Evolutionary conservation across 2,329 filamentous ascomycete genomes (phyloP), one percentile per base, ranked within the genome.

Genomic region (Drechslerella coelobrocha): DNA sequence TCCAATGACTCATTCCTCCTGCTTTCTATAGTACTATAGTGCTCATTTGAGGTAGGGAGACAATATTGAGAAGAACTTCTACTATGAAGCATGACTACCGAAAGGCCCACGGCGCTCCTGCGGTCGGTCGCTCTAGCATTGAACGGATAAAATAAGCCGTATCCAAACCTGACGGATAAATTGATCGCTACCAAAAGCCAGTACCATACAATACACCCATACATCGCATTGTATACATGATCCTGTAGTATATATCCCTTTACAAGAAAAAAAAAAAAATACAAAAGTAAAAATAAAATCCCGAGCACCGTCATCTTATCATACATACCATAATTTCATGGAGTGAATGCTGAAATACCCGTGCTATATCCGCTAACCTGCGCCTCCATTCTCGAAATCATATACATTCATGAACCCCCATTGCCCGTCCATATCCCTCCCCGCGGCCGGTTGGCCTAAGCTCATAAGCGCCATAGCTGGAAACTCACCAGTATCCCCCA

Each of bases 361-460:
- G 29, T 34, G 29, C 6, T 34, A 34, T 12, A 34, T 21, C 7
- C 39, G 41, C 31, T 52, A 61, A 5, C 57, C 48, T 3, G 23
- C 37, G 19, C 57, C 65, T 5, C 37, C 52, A 9, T 31, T 47
- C 31, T 62, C 65, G 41, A 51, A 69, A 34, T 69, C 65, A 23
- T 69, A 69, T 14, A 61, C 52, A 24, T 69, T 69, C 57, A 69
- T 69, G 43, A 69, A 69, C 5, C 65, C 65, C 65, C 65, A 69
- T 31, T 43, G 37, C 4, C 41, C 57, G 31, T 69, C 65, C 26
- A 69, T 50, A 45, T 69, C 65, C 12, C 39, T 14, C n/a, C 65
- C 51, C 3, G n/a, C 51, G 2, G n/a, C 59, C 21, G 59, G 66
- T 26, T 72, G 66, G 29, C 66, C 66, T 4, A 72, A 37, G 24